Evolutionary conservation across 768 basidiomycete genomes (phyloP), one percentile per base, ranked within the genome.

Genomic region (Tricholoma bakamatsutake): DNA sequence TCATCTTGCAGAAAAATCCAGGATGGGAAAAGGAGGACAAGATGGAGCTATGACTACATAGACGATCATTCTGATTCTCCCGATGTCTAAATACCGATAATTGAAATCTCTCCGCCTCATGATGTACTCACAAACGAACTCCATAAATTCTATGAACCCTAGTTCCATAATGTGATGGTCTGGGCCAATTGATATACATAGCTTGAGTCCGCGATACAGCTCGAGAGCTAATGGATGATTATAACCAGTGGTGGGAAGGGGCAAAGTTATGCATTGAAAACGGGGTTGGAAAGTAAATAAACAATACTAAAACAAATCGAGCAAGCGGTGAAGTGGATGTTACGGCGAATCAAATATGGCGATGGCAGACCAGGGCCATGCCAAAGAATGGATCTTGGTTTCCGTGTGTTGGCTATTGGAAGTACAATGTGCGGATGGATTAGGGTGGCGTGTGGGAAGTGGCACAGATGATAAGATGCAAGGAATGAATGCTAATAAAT

Each of bases 1-100:
- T 95, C 37, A 85, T 97, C 52, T 69, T 97, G 64, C 84, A 85
- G 73, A 96, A 95, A 80, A 96, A 94, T 69, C 91, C 90, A 54
- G 90, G 90, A 5, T 93, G 83, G 78, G 89, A 89, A 73, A 84
- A 82, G 68, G 89, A 93, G 67, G 89, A 91, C 64, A 85, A 85
- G 67, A 90, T 90, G 88, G 87, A 90, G 61, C 43, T 87, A 69
- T 88, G 84, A 69, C 53, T 45, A 47, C 43, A 28, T 57, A n/a
- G 50, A 47, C 12, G 11, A 35, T 58, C 53, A 31, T 58, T 35
- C 35, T 51, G 15, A 57, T 11, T 48, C n/a, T 9, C n/a, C 3
- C 1, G 28, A 30, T 9, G 3, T 5, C 28, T 31, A 31, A 30
- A 17, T 27, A 12, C 10, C 10, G 11, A 24, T 24, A 27, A 45